Evolutionary conservation across 441 rosid genomes (phyloP), one percentile per base, ranked within the genome.

Genomic region (Kokia cookei): DNA sequence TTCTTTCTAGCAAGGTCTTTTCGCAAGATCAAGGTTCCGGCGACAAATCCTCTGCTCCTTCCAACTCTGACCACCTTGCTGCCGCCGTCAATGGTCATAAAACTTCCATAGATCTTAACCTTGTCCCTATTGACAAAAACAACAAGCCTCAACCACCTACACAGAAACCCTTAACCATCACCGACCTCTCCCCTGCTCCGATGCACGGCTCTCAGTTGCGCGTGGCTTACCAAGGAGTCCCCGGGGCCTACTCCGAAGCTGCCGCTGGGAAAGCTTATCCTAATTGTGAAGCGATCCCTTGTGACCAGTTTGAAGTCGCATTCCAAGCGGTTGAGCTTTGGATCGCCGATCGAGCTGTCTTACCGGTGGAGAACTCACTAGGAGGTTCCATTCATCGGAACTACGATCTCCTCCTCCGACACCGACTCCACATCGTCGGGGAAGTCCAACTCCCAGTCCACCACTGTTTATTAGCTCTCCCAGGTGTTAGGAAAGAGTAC

Each of bases 221-320:
- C 1, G 99, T 95, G 7, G 97, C 99, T 1, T 95, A 95, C 65
- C 99, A 91, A 80, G 99, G 98, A 35, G 98, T 87, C 19, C 99
- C 98, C 1, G 99, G 99, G n/a, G 99, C 99, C 1, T 95, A 95
- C 65, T 93, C 98, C 0, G 98, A 95, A 78, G 96, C 97, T 0
- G 99, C 98, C 0, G 96, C 99, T 1, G 99, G 98, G 3, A 95
- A 95, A 82, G 98, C 99, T 12, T 95, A 93, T 70, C 94, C 97
- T 0, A 84, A 90, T 32, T 95, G 98, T 40, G 96, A 95, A 78
- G 99, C 99, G 7, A 91, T 93, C 37, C 99, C 99, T 8, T 94
- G 98, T 43, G 97, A 94, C 40, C 98, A 94, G 74, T 94, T 94
- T 35, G 98, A 94, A 64, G 96, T 90, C 6, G 97, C 97, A 27